Evolutionary conservation across 1,284 basidiomycete species (phyloP).

Genomic region (Trametes hirsuta): DNA sequence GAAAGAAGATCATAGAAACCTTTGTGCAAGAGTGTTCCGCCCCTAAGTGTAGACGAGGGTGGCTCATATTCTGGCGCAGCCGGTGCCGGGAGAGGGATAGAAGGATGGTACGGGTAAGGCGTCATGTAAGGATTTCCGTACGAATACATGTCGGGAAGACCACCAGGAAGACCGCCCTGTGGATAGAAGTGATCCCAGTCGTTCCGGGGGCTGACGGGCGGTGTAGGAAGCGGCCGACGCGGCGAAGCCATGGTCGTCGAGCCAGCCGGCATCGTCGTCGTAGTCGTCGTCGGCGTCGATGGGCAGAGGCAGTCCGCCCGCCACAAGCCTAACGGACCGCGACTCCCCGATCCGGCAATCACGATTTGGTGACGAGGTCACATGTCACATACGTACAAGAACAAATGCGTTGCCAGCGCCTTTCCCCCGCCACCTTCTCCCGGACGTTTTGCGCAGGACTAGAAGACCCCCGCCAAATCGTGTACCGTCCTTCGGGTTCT

Average conservation of each 20-base stretch:
- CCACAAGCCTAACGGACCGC: conserved; percentile 18
- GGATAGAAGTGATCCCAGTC: conserved; percentile 22
- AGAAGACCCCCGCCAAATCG: neutral
- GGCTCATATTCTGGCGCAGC: conserved; percentile 45
- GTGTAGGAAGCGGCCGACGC: conserved; percentile 48
- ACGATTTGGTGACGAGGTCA: conserved; percentile 17
- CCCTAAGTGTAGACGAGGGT: conserved; percentile 52
- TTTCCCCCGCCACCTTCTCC: neutral
- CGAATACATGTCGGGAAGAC: conserved; percentile 41
- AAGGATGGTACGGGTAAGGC: conserved; percentile 46
- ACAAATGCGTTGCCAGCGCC: neutral
- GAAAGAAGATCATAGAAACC: conserved; percentile 88
- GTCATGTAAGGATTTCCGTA: conserved; percentile 47
- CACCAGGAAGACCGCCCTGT: conserved; percentile 26
- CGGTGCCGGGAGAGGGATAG: conserved; percentile 32
- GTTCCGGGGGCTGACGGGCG: conserved; percentile 35
- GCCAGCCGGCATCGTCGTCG: conserved; percentile 14
- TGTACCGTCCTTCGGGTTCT: neutral
- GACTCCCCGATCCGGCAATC: conserved; percentile 23
- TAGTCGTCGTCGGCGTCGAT: conserved; percentile 14
- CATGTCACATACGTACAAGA: conserved; percentile 10
- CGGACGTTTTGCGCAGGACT: neutral
- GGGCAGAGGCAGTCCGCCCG: conserved; percentile 11
- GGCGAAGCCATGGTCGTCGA: conserved; percentile 27
- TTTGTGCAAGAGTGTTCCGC: conserved; percentile 76